Evolutionary conservation across 2,329 filamentous ascomycete genomes (phyloP).

Genomic region (Decorospora gaudefroyi): DNA sequence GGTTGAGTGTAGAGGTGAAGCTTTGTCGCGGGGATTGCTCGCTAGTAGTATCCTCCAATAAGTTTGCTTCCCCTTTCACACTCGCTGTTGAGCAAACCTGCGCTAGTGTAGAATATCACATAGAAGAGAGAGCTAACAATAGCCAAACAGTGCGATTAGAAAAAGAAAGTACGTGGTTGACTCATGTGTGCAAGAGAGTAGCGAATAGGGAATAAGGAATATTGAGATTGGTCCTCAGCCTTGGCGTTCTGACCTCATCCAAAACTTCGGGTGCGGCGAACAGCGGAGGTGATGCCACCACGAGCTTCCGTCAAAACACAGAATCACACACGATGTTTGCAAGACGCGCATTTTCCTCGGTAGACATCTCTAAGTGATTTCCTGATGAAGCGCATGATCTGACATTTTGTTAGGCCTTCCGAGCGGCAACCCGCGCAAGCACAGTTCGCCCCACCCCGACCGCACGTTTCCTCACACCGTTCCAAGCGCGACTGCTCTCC

Average conservation of each 20-base stretch:
- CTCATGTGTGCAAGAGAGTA: no score
- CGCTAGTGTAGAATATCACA: no score
- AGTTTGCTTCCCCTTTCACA: no score
- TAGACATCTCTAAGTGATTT: conserved; percentile 13
- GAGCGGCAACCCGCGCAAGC: conserved; percentile 41
- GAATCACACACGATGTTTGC: conserved; percentile 42
- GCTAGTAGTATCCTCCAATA: no score
- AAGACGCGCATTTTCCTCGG: conserved; percentile 45
- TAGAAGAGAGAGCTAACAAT: background rate
- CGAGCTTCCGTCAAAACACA: conserved; percentile 20
- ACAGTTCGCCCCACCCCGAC: conserved; percentile 38
- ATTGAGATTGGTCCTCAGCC: no score
- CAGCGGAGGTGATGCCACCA: conserved; percentile 26
- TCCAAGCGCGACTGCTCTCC: conserved; percentile 72
- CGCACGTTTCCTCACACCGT: conserved; percentile 52
- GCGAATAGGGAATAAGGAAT: conserved; percentile 15
- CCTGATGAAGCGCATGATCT: conserved; percentile 1
- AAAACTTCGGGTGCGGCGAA: conserved; percentile 33
- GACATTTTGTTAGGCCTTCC: conserved; percentile 41
- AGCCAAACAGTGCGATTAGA: background rate
- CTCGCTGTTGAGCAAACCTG: no score
- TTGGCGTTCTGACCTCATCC: conserved; percentile 41
- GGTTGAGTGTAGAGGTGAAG: no score
- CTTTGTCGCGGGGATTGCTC: no score
- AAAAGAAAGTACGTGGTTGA: no score